Evolutionary conservation across 495 filamentous ascomycete genomes (phyloP).

Genomic region (Penicillium daleae): DNA sequence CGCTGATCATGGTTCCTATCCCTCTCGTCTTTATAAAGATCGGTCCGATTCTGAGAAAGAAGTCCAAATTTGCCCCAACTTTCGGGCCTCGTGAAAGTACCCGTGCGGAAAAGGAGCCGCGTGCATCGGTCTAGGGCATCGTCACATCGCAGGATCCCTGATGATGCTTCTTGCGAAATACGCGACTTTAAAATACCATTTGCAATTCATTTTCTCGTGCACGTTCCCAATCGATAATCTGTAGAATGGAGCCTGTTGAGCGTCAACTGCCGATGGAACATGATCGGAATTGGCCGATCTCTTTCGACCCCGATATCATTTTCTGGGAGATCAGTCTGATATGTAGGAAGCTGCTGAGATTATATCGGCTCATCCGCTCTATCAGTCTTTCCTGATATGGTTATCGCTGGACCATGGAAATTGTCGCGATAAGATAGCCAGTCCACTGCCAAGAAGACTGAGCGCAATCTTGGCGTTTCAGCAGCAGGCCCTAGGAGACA

Average conservation of each 20-base stretch:
- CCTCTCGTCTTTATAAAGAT: constrained; percentile 52
- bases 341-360: not conserved
- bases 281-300: not conserved
- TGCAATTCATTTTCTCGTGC: not conserved
- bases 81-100: not conserved
- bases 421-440: constrained; percentile 20
- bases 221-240: not conserved
- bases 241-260: not conserved
- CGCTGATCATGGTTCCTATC: constrained; percentile 71
- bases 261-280: not conserved
- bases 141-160: not conserved
- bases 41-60: constrained; percentile 38
- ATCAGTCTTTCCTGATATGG: constrained; percentile 15
- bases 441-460: constrained; percentile 9
- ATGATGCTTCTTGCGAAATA: not conserved
- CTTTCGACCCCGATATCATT: not conserved
- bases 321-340: not conserved
- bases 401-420: constrained; percentile 20
- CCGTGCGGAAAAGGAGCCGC: constrained; percentile 5
- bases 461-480: constrained; percentile 16
- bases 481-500: not conserved
- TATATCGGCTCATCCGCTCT: not conserved
- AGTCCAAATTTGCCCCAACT: constrained; percentile 41
- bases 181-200: not conserved
- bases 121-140: constrained; percentile 18